phyloP scores from a whole-genome alignment of 805 yeast genomes.

The Lipomyces lipofer region DNA sequence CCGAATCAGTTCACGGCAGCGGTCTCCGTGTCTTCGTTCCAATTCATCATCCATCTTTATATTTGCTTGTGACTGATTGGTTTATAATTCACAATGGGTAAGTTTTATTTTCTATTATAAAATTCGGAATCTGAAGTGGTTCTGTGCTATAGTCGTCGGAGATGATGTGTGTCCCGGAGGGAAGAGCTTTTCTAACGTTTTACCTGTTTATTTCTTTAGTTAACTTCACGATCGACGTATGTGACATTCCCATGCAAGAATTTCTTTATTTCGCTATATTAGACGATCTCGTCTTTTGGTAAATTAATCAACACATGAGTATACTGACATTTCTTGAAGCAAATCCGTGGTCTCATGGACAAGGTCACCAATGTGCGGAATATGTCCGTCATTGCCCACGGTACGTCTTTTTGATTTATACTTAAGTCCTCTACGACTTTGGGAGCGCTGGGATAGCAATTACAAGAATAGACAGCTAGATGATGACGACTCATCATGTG shows the following conservation, averaged over 20 bases:
- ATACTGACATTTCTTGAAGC: conserved; percentile 44
- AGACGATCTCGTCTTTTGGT: neutral
- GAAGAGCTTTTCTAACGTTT: too few relatives aligned
- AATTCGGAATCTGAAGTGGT: neutral
- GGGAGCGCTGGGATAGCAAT: too few relatives aligned
- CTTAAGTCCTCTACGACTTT: too few relatives aligned
- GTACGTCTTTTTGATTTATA: conserved; percentile 60
- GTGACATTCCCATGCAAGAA: conserved; percentile 4
- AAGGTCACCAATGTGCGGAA: conserved; percentile 99
- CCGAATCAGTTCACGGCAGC: conserved; percentile 28
- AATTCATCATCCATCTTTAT: conserved; percentile 8
- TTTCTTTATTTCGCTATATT: neutral
- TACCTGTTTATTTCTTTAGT: conserved; percentile 13
- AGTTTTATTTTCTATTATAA: conserved; percentile 17
- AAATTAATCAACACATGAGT: too few relatives aligned
- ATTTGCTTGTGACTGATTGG: conserved; percentile 9
- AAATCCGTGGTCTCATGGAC: conserved; percentile 99
- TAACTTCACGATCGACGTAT: conserved; percentile 33
- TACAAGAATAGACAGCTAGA: too few relatives aligned
- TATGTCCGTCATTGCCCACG: conserved; percentile 99
- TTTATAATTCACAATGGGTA: conserved; percentile 38
- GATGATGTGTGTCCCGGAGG: too few relatives aligned
- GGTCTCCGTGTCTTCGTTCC: conserved; percentile 17
- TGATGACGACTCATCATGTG: neutral
- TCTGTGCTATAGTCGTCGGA: neutral